Evolutionary conservation across 2,329 filamentous ascomycete species (phyloP).

Genomic region (Epichloe festucae): DNA sequence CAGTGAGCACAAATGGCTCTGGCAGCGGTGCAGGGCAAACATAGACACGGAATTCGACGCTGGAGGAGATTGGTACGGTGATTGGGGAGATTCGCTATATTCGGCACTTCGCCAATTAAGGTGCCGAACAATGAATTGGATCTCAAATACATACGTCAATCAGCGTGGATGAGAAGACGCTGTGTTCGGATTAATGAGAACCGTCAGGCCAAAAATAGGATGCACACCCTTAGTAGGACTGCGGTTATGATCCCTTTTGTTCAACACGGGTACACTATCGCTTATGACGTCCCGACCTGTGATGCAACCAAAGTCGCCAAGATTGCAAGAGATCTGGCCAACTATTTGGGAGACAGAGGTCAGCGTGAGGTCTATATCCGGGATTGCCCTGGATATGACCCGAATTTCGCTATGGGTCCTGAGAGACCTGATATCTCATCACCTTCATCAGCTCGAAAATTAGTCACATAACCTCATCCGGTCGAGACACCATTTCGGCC

Average conservation of each 20-base stretch:
- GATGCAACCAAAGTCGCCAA: not conserved
- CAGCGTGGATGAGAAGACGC: slow-evolving; percentile 9
- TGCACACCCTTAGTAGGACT: no score
- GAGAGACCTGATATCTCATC: not conserved
- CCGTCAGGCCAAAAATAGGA: no score
- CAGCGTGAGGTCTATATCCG: slow-evolving; percentile 3
- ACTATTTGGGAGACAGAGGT: not conserved
- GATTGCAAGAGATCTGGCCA: not conserved
- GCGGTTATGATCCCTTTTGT: no score
- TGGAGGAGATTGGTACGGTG: not conserved
- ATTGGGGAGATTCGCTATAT: not conserved
- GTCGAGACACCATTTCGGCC: no score
- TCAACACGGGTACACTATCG: no score
- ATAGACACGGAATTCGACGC: not conserved
- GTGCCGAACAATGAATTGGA: slow-evolving; percentile 4
- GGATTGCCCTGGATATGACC: not conserved
- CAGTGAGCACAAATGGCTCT: not conserved
- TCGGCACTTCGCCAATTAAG: not conserved
- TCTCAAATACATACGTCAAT: slow-evolving; percentile 10
- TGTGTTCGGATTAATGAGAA: not conserved
- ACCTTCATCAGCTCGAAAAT: not conserved
- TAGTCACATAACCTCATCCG: no score
- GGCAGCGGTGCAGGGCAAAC: not conserved
- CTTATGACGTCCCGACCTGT: no score
- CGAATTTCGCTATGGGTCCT: not conserved